Percentiles rank a stretch among this genome's conserved stretches.
phyloP scores from a whole-genome alignment of 495 filamentous ascomycete genomes.

The Podospora bellae-mahoneyi region DNA sequence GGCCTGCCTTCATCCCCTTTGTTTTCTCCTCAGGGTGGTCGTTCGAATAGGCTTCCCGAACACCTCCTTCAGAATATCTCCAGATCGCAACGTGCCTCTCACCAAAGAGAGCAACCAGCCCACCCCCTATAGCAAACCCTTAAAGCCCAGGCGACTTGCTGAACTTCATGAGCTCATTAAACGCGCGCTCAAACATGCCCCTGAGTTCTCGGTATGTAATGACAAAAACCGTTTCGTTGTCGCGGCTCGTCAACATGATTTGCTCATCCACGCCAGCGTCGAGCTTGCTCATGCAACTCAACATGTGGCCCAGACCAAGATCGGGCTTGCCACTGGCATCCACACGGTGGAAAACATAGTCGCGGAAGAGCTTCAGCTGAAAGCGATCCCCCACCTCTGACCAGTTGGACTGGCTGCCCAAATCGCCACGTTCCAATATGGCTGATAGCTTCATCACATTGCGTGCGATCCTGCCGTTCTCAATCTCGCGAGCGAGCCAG shows the following conservation, averaged over 20 bases:
- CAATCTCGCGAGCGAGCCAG: constrained; percentile 74
- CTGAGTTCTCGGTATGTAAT: constrained; percentile 86
- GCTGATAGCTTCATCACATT: constrained; percentile 78
- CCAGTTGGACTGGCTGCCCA: constrained; percentile 70
- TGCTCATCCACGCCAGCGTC: constrained; percentile 87
- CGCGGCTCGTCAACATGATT: constrained; percentile 78
- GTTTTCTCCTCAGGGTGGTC: too few relatives aligned
- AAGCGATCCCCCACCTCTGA: constrained; percentile 89
- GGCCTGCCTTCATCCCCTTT: too few relatives aligned
- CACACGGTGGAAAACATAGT: constrained; percentile 95
- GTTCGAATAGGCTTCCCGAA: too few relatives aligned
- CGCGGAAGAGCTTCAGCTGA: constrained; percentile 86
- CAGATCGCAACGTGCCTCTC: too few relatives aligned
- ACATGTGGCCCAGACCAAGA: constrained; percentile 78
- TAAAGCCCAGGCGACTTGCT: constrained; percentile 19
- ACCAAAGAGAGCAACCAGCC: background rate
- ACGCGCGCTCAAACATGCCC: constrained; percentile 72
- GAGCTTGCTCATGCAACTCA: constrained; percentile 81
- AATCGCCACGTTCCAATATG: constrained; percentile 85
- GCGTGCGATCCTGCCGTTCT: constrained; percentile 84
- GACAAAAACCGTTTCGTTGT: constrained; percentile 81
- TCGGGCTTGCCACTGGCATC: constrained; percentile 77
- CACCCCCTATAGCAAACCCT: too few relatives aligned
- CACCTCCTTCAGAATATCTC: background rate
- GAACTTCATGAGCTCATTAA: constrained; percentile 69